Evolutionary conservation across 148 eudicot genomes (phyloP), one percentile per base, ranked within the genome.

Genomic region (Amaranthus cruentus): DNA sequence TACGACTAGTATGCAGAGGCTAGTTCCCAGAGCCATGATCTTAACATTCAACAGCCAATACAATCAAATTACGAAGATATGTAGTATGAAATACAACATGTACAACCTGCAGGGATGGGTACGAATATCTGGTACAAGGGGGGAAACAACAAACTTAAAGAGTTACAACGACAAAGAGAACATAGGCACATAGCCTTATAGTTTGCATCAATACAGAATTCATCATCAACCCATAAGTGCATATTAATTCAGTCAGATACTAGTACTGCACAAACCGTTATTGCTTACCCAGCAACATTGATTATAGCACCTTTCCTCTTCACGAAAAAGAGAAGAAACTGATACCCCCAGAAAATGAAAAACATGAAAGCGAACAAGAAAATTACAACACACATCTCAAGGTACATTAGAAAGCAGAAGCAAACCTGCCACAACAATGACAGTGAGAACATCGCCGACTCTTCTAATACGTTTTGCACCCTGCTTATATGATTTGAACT

Each of bases 371-470:
- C 47, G 47, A 49, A 66, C 14, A 47, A 13, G 10, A 13, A 68
- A 13, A 68, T 12, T 1, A 66, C n/a, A 18, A 28, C 38, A 15
- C 38, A 47, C 38, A 58, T 71, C 51, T 47, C 49, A 66, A 67
- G 64, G 66, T 65, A 47, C 53, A 47, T 42, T 42, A 58, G 12
- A 51, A 59, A 76, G 62, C n/a, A 76, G 73, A 78, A 70, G 66
- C 86, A 78, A 88, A 93, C 97, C 90, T 11, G 97, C 97, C 71
- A 91, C 95, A 62, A 93, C 93, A 53, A 87, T 77, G 48, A 91
- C 71, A 28, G 95, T 93, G 70, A 91, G 92, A 68, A 85, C 83
- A 87, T 91, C 95, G 60, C 97, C 95, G 4, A 88, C 49, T 79
- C 73, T 84, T 81, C 87, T 91, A 70, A 93, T 77, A 70, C 83